Evolutionary conservation across 306 rosid genomes (phyloP).

Genomic region (Quillaja saponaria): DNA sequence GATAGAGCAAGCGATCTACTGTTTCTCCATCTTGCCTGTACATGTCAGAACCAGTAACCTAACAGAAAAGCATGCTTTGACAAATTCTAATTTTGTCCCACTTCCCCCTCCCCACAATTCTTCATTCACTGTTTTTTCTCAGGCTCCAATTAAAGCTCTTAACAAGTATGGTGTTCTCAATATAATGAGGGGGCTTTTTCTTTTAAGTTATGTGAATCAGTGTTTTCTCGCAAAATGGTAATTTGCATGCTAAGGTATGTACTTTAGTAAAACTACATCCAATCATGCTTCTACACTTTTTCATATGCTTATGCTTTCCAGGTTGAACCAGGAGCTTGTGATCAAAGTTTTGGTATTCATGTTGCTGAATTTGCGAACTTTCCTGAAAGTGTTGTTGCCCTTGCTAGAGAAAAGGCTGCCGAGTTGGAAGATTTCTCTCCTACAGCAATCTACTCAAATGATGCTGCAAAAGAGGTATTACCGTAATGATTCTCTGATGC

Average conservation of each 20-base stretch:
- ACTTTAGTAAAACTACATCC: too few relatives aligned
- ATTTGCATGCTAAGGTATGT: too few relatives aligned
- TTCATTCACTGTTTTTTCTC: conserved; percentile 16
- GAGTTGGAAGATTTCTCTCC: conserved; percentile 96
- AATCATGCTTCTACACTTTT: conserved; percentile 21
- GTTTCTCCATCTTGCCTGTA: conserved; percentile 5
- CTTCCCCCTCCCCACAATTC: too few relatives aligned
- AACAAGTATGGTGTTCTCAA: neutral
- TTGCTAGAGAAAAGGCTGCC: conserved; percentile 94
- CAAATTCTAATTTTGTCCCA: too few relatives aligned
- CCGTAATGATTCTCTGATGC: conserved; percentile 3
- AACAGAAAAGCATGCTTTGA: too few relatives aligned
- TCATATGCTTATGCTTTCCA: conserved; percentile 39
- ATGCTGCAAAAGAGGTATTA: conserved; percentile 52
- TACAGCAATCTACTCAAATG: conserved; percentile 43
- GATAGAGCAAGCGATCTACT: conserved; percentile 11
- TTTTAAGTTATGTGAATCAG: too few relatives aligned
- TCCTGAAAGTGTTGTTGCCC: conserved; percentile 84
- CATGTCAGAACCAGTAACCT: neutral
- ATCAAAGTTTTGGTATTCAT: conserved; percentile 98
- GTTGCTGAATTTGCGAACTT: conserved; percentile 97
- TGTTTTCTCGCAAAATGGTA: conserved; percentile 16
- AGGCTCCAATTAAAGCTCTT: conserved; percentile 14
- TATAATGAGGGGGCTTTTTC: neutral
- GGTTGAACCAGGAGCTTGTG: conserved; percentile 99